A percentile compares a stretch with the other conserved stretches of the same genome.
phyloP scores from a whole-genome alignment of 768 basidiomycete genomes.

The Termitomyces sp. region DNA sequence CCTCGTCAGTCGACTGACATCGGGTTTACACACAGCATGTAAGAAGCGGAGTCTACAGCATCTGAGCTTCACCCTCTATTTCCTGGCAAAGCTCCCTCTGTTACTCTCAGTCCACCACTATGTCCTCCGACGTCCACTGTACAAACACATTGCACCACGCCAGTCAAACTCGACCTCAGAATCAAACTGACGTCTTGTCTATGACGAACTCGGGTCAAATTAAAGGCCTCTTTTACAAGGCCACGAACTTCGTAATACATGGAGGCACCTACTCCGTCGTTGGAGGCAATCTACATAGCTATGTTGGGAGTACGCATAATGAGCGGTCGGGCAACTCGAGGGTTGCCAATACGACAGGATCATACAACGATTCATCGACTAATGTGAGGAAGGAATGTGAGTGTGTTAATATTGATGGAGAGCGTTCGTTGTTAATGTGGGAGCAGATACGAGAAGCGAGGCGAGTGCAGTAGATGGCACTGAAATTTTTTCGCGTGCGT shows the following conservation, averaged over 20 bases:
- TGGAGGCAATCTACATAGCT: neutral
- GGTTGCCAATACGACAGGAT: neutral
- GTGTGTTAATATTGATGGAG: neutral
- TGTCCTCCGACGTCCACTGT: neutral
- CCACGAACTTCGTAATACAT: neutral
- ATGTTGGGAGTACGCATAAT: neutral
- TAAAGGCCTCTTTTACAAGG: neutral
- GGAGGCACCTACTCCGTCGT: neutral
- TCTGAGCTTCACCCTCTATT: neutral
- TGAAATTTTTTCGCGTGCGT: neutral
- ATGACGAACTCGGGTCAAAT: neutral
- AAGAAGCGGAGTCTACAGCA: neutral
- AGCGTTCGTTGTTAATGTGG: neutral
- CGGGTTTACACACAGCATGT: neutral
- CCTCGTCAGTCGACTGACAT: too few species aligned
- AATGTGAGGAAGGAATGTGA: neutral
- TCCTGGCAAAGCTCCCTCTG: neutral
- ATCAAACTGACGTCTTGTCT: neutral
- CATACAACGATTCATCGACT: neutral
- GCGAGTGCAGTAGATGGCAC: neutral
- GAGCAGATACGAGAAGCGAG: neutral
- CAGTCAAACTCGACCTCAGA: neutral
- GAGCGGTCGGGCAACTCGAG: neutral
- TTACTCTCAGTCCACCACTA: neutral
- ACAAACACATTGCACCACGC: neutral